These are phyloP conservation scores for Rosa lucieae DNA, from an alignment of 306 rosid species.

Conservation along the genomic window DNA sequence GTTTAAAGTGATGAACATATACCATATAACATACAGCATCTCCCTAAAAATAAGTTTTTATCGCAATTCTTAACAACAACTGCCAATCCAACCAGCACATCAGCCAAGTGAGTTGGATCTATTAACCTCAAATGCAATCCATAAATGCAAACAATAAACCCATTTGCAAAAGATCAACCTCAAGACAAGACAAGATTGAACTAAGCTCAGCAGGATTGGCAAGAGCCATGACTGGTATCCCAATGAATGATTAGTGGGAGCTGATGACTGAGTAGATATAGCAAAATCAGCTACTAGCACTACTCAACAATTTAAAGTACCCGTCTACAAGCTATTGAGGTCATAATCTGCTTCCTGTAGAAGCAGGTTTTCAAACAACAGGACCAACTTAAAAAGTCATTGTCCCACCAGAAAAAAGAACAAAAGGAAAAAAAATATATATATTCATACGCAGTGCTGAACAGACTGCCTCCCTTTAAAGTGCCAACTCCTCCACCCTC, in stretches of 20 bases:
- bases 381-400: neutral
- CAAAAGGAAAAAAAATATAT: neutral
- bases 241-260: slow-evolving; percentile 15
- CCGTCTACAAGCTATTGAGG: neutral
- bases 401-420: neutral
- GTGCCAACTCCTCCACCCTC: neutral
- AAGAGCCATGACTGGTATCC: neutral
- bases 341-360: neutral
- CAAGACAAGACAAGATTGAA: neutral
- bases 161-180: too few species aligned
- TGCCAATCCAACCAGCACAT: neutral
- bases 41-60: neutral
- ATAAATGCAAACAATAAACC: neutral
- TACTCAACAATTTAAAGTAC: neutral
- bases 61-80: neutral
- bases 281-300: neutral
- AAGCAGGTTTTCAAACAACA: neutral
- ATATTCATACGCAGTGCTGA: neutral
- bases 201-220: neutral
- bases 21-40: neutral
- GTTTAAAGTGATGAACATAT: neutral
- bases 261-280: slow-evolving; percentile 31
- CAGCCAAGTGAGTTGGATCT: neutral
- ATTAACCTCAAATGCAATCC: neutral
- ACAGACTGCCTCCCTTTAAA: neutral